Percentiles rank a stretch among this genome's conserved stretches.
phyloP scores from a whole-genome alignment of 2,329 filamentous ascomycete species.

The Fusarium sp. region DNA sequence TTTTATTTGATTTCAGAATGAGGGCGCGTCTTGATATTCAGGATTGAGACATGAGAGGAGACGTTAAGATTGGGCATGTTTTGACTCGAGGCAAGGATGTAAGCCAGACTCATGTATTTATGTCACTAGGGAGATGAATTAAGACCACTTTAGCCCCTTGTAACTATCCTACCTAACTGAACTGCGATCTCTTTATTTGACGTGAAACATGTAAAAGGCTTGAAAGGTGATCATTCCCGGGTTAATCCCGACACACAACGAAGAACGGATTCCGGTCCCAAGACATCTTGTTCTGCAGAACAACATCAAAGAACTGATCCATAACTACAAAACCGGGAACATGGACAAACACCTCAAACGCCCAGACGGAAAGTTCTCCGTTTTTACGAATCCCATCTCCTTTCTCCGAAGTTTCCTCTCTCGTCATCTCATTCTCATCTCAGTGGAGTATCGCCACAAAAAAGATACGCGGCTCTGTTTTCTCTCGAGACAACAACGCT shows the following conservation, averaged over 20 bases:
- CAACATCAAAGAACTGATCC: neutral
- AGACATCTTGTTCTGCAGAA: neutral
- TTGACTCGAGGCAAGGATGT: neutral
- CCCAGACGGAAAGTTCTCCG: neutral
- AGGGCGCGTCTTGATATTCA: too few relatives aligned
- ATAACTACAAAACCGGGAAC: neutral
- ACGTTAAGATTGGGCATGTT: neutral
- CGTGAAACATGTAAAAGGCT: neutral
- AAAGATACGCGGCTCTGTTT: neutral
- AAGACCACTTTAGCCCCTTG: neutral
- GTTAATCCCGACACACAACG: neutral
- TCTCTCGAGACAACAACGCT: constrained; percentile 3
- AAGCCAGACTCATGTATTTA: neutral
- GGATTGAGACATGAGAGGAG: neutral
- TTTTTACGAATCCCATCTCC: neutral
- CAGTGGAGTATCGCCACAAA: neutral
- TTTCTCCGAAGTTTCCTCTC: neutral
- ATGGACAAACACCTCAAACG: neutral
- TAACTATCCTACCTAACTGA: neutral
- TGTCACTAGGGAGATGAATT: neutral
- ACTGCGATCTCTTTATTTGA: accelerated
- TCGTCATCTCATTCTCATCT: neutral
- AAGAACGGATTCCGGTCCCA: too few relatives aligned
- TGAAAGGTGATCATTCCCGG: neutral
- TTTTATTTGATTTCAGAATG: neutral